Conservation (phyloP, 1,284 basidiomycete species). For the Tylopilus sp. region DNA sequence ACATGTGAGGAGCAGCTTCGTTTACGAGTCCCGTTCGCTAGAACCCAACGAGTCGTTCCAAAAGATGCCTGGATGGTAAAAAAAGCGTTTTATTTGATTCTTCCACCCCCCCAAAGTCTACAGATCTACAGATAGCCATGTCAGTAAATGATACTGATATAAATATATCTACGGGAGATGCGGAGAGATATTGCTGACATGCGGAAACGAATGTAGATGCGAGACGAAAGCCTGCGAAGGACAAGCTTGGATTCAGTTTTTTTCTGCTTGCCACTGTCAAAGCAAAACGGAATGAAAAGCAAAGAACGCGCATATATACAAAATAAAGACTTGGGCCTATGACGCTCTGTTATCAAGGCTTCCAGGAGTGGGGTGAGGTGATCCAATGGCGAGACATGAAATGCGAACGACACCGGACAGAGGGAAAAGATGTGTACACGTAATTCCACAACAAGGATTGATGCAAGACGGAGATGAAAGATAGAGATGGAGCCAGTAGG, state of each 20-base stretch:
- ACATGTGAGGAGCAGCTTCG: no score
- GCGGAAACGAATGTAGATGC: slow-evolving; percentile 4
- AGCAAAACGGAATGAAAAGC: background rate
- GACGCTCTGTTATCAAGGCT: background rate
- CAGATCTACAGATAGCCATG: no score
- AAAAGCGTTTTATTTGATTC: slow-evolving; percentile 20
- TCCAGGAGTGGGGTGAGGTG: background rate
- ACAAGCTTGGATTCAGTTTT: no score
- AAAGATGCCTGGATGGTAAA: no score
- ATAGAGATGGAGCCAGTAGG: slow-evolving; percentile 7
- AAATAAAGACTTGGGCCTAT: slow-evolving; percentile 15
- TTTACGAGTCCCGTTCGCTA: no score
- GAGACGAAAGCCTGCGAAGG: background rate
- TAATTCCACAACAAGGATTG: slow-evolving; percentile 34
- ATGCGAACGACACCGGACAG: slow-evolving; percentile 13
- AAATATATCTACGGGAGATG: slow-evolving; percentile 21
- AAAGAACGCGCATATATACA: slow-evolving; percentile 25
- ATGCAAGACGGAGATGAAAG: slow-evolving; percentile 16
- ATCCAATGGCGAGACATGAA: slow-evolving; percentile 4
- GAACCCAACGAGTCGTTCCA: no score
- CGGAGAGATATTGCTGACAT: slow-evolving; percentile 13
- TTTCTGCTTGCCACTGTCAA: no score
- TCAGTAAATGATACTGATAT: slow-evolving; percentile 21
- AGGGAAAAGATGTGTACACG: slow-evolving; percentile 28
- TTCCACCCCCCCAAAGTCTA: slow-evolving; percentile 22